Evolutionary conservation across 177 flowering plant species (phyloP), one percentile per base, ranked within the genome.

Genomic region (Vitis hybrid): DNA sequence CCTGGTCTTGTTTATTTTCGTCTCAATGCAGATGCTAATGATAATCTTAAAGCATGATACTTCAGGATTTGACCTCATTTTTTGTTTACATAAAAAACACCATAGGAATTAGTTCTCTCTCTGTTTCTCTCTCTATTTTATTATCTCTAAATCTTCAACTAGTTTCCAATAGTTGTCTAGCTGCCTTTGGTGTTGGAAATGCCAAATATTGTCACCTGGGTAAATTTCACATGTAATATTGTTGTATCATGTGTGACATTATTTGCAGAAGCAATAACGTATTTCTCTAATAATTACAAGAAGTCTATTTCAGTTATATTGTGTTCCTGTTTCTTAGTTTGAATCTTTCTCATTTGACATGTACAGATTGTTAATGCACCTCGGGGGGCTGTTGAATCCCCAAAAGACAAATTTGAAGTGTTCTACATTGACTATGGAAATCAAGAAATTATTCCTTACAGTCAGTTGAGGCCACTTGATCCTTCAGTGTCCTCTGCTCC

Each of bases 371-470:
- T 94, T 52, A 92, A 90, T 82, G 84, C 85, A 55, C 97, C 98
- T 51, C 82, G 94, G 65, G 97, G 88, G 77, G 85, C 73, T 61
- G 92, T 92, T 32, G 83, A 84, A 81, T 91, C 99, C 23, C 68
- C 78, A 1, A 77, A 85, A 4, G 97, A 94, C 75, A 71, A 73
- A 73, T 96, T 91, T 60, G 99, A 96, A 77, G 98, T 96, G n/a
- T 96, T 96, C 76, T 96, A 96, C 80, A 83, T 96, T 10, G 99
- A 96, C 71, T 96, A 91, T 70, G 99, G 99, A 52, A 96, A 92
- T 79, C 99, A 94, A 80, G 99, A 94, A 77, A 76, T 64, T 2
- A 84, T 91, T 75, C 72, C 88, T 32, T 96, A 85, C 83, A 84
- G 85, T 69, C 79, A 78, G 30, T 74, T 96, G 65, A 86, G 97